Conservation (phyloP, 2,329 filamentous ascomycete species). For the Xylariaceae sp. region DNA sequence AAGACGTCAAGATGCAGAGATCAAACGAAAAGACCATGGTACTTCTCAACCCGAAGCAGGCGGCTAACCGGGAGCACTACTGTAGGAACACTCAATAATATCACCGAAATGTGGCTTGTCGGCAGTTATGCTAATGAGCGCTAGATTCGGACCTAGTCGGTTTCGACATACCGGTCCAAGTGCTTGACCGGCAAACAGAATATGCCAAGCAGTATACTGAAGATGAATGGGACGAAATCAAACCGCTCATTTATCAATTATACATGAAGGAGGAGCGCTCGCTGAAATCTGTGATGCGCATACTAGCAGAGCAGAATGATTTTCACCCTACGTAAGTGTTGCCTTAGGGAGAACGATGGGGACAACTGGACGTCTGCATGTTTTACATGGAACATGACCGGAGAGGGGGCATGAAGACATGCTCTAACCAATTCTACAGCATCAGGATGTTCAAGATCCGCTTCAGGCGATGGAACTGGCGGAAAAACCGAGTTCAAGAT, state of each 20-base stretch:
- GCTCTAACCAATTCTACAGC: background rate
- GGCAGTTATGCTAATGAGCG: too few relatives aligned
- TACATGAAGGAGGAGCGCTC: background rate
- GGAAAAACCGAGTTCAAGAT: constrained; percentile 5
- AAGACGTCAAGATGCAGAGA: too few relatives aligned
- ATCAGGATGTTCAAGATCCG: constrained; percentile 8
- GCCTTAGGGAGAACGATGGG: too few relatives aligned
- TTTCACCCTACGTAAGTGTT: constrained; percentile 6
- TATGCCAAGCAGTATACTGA: background rate
- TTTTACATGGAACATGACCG: too few relatives aligned
- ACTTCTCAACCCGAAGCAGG: too few relatives aligned
- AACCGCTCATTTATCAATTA: constrained; percentile 1
- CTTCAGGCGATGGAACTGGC: constrained; percentile 8
- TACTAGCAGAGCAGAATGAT: background rate
- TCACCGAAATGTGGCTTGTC: too few relatives aligned
- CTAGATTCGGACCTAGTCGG: too few relatives aligned
- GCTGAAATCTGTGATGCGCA: constrained; percentile 1
- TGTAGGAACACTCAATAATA: too few relatives aligned
- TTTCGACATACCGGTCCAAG: background rate
- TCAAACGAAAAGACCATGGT: too few relatives aligned
- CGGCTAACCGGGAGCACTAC: too few relatives aligned
- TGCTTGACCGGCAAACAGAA: background rate
- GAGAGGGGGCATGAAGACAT: background rate
- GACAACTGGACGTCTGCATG: too few relatives aligned
- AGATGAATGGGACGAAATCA: constrained; percentile 5